phyloP scores from a whole-genome alignment of 2,329 filamentous ascomycete genomes.

The Xylaria sp. region DNA sequence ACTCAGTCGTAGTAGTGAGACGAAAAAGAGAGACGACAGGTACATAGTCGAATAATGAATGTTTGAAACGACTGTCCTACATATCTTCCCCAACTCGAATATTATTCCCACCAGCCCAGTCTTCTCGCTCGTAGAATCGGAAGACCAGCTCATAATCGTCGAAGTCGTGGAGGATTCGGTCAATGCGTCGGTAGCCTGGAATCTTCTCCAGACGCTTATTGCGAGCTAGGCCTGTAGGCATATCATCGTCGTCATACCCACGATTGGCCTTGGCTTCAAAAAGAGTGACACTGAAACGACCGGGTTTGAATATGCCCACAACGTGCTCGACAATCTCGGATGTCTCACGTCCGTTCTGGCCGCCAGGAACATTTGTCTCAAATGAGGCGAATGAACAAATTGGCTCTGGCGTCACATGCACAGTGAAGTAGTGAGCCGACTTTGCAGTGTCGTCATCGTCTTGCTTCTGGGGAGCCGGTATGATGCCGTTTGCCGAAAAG shows the following conservation, averaged over 20 bases:
- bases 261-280: slow-evolving; percentile 83
- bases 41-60: slow-evolving; percentile 19
- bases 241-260: slow-evolving; percentile 55
- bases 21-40: slow-evolving; percentile 28
- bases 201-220: slow-evolving; percentile 77
- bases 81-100: slow-evolving; percentile 66
- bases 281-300: slow-evolving; percentile 95
- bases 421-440: slow-evolving; percentile 92
- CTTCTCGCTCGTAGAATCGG: slow-evolving; percentile 92
- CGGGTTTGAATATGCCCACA: slow-evolving; percentile 94
- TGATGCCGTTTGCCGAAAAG: slow-evolving; percentile 95
- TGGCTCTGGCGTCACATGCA: slow-evolving; percentile 96
- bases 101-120: slow-evolving; percentile 69
- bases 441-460: slow-evolving; percentile 57
- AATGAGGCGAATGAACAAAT: slow-evolving; percentile 98
- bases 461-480: slow-evolving; percentile 76
- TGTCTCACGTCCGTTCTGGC: slow-evolving; percentile 87
- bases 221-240: slow-evolving; percentile 49
- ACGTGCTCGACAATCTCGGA: slow-evolving; percentile 93
- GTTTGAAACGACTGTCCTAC: slow-evolving; percentile 34
- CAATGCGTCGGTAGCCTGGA: slow-evolving; percentile 86
- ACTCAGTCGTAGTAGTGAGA: slow-evolving; percentile 4
- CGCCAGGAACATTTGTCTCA: slow-evolving; percentile 95
- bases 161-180: slow-evolving; percentile 96
- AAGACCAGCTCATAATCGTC: slow-evolving; percentile 98